Evolutionary conservation across 129 eudicot species (phyloP).

Genomic region (Pulicaria dysenterica): DNA sequence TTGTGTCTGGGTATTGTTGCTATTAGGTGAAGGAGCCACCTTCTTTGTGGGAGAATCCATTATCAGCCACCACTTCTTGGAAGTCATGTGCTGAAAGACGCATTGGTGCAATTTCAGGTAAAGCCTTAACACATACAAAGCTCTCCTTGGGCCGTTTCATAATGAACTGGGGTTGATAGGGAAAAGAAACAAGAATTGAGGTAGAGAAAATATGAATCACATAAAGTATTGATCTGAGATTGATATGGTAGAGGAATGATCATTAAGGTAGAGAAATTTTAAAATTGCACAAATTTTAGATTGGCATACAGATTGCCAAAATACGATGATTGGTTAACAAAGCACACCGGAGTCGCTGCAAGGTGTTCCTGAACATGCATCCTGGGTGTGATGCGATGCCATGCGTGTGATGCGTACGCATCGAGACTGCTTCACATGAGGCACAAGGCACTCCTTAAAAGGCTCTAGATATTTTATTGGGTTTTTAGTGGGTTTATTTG

Average conservation of each 20-base stretch:
- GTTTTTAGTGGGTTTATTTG: too few species aligned
- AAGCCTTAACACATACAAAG: background rate
- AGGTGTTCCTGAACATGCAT: too few species aligned
- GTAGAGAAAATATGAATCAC: conserved; percentile 14
- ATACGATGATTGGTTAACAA: background rate
- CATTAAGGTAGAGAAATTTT: conserved; percentile 9
- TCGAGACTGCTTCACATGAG: too few species aligned
- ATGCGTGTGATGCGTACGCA: too few species aligned
- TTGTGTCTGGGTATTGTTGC: conserved; percentile 21
- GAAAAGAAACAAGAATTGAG: conserved; percentile 20
- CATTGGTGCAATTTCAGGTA: conserved; percentile 76
- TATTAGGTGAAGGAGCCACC: conserved; percentile 84
- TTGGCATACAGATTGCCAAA: conserved; percentile 3
- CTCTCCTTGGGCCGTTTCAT: conserved; percentile 11
- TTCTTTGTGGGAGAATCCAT: conserved; percentile 97
- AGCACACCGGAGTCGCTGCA: too few species aligned
- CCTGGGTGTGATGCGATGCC: too few species aligned
- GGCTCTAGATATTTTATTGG: too few species aligned
- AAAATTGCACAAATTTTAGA: conserved; percentile 5
- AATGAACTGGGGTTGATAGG: conserved; percentile 10
- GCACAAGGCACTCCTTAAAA: too few species aligned
- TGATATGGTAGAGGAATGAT: conserved; percentile 11
- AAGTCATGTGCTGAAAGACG: conserved; percentile 88
- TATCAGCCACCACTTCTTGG: conserved; percentile 96
- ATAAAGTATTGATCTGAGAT: conserved; percentile 14